A percentile compares a stretch with the other conserved stretches of the same genome.
Evolutionary conservation across 2,329 filamentous ascomycete genomes (phyloP).

Genomic region (Parascedosporium putredinis): DNA sequence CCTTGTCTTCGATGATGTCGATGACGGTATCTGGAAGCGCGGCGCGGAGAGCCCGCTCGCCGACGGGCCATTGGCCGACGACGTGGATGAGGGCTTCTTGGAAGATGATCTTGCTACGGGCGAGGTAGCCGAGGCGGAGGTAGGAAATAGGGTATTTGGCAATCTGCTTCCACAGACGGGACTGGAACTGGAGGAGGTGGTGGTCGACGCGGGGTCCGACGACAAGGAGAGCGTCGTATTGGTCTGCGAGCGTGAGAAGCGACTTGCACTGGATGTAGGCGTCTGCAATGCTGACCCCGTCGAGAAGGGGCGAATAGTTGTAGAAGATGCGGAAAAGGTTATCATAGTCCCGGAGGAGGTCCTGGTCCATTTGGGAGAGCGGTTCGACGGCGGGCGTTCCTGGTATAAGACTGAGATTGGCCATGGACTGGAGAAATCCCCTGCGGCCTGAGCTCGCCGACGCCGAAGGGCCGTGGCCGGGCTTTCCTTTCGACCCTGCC

Average conservation of each 20-base stretch:
- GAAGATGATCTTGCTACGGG: conserved; percentile 73
- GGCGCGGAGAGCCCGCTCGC: conserved; percentile 64
- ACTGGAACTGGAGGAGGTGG: conserved; percentile 85
- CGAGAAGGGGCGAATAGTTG: conserved; percentile 75
- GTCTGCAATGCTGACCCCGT: conserved; percentile 79
- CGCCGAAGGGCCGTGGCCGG: conserved; percentile 10
- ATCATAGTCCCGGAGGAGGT: conserved; percentile 83
- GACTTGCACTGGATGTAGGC: conserved; percentile 93
- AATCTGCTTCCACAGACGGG: conserved; percentile 87
- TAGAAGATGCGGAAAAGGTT: conserved; percentile 95
- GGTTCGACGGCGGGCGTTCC: conserved; percentile 28
- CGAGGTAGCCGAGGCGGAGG: conserved; percentile 77
- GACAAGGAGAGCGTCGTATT: conserved; percentile 83
- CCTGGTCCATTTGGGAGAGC: conserved; percentile 53
- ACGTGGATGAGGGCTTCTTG: conserved; percentile 86
- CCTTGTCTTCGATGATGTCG: conserved; percentile 89
- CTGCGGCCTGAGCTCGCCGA: conserved; percentile 10
- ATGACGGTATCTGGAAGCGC: conserved; percentile 66
- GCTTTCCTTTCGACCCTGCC: conserved; percentile 21
- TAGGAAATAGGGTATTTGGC: conserved; percentile 93
- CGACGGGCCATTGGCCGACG: conserved; percentile 84
- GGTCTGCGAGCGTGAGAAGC: conserved; percentile 77
- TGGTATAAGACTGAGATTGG: conserved; percentile 54
- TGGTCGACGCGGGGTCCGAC: conserved; percentile 87
- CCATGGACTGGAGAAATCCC: conserved; percentile 78